phyloP scores from a whole-genome alignment of 257 asterid genomes.

The Salvia miltiorrhiza region DNA sequence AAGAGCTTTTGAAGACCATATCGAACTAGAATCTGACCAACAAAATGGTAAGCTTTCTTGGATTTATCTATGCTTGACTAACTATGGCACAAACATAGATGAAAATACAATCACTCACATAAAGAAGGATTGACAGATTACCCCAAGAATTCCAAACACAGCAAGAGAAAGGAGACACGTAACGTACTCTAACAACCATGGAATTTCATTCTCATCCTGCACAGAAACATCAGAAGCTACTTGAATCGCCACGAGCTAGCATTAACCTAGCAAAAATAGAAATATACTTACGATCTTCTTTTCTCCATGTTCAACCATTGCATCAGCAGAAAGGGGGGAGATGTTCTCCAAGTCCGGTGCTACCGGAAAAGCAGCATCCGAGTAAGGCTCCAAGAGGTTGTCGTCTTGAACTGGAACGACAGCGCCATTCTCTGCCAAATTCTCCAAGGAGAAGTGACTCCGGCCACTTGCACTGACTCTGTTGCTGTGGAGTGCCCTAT shows the following conservation, averaged over 20 bases:
- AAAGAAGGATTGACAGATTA: constrained; percentile 18
- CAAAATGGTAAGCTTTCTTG: not conserved
- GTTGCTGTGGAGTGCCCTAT: constrained; percentile 58
- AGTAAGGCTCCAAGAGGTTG: constrained; percentile 8
- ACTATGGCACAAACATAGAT: not conserved
- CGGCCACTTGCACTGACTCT: constrained; percentile 51
- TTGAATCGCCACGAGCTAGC: not conserved
- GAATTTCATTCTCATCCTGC: constrained; percentile 45
- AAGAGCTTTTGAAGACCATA: constrained; percentile 71
- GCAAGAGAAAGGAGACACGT: constrained; percentile 62
- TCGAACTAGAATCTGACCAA: constrained; percentile 59
- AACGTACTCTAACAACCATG: constrained; percentile 47
- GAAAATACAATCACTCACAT: not conserved
- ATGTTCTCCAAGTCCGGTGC: constrained; percentile 12
- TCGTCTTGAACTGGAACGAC: constrained; percentile 50
- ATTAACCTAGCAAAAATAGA: not conserved
- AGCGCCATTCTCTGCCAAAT: constrained; percentile 32
- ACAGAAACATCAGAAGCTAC: not conserved
- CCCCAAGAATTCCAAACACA: constrained; percentile 74
- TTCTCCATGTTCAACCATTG: constrained; percentile 30
- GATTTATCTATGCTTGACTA: not conserved
- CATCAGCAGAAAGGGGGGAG: constrained; percentile 27
- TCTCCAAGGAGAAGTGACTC: constrained; percentile 40
- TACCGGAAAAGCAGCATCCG: not conserved
- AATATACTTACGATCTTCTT: constrained; percentile 37